These are phyloP conservation scores for Amoebophrya sp. DNA, from an alignment of 169 alveolate genomes.

Conservation along the genomic window DNA sequence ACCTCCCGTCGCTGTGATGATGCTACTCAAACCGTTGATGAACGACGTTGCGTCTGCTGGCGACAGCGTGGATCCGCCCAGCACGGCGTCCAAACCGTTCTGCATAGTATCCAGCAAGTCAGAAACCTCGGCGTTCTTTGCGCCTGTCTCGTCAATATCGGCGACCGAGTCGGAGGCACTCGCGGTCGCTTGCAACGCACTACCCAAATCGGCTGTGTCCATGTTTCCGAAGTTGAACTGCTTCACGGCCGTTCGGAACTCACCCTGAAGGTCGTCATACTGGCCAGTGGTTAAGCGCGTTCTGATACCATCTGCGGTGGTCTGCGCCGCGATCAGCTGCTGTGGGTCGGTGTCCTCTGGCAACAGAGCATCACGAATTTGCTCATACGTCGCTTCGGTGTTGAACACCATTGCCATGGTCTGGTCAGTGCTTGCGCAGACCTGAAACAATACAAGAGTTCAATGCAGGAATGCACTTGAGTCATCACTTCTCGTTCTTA, in stretches of 20 bases:
- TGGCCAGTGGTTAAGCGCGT: not conserved
- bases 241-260: not conserved
- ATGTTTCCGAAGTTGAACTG: not conserved
- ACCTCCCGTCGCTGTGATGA: not conserved
- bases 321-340: slow-evolving; percentile 22
- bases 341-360: slow-evolving; percentile 20
- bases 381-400: not conserved
- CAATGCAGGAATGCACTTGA: no score
- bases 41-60: not conserved
- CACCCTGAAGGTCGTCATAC: not conserved
- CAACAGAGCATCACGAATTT: not conserved
- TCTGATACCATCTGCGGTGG: not conserved
- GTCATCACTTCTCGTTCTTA: no score
- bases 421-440: not conserved
- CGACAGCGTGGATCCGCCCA: not conserved
- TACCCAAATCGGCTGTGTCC: not conserved
- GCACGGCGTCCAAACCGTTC: not conserved
- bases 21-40: not conserved
- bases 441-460: no score
- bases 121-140: not conserved
- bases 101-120: not conserved
- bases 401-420: not conserved
- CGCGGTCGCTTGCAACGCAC: not conserved
- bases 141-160: not conserved
- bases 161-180: not conserved